These are phyloP conservation scores for Penicillium cosmopolitanum DNA, from an alignment of 495 filamentous ascomycete genomes.

Conservation along the genomic window DNA sequence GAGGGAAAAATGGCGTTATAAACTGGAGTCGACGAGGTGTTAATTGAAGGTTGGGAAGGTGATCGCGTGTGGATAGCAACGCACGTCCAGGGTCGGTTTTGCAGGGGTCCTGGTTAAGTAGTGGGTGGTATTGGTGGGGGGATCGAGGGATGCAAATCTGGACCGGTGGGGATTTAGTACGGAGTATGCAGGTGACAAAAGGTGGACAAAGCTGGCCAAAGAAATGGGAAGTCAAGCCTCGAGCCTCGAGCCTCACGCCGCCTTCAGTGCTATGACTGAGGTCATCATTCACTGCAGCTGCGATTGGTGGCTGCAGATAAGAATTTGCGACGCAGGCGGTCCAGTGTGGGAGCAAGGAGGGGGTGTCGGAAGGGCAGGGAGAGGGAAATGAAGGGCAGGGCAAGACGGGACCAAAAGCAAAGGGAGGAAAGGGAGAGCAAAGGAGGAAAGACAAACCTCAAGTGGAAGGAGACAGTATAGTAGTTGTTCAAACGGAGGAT, in stretches of 20 bases:
- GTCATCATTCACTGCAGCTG: neutral
- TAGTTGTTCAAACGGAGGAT: neutral
- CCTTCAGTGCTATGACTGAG: neutral
- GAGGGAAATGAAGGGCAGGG: neutral
- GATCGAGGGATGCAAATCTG: constrained; percentile 29
- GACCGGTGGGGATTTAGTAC: constrained; percentile 30
- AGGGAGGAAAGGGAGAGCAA: neutral
- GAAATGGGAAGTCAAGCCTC: neutral
- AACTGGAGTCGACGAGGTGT: neutral
- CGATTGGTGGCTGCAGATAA: constrained; percentile 10
- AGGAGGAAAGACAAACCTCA: neutral
- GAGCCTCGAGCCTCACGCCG: neutral
- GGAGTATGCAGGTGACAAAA: constrained; percentile 19
- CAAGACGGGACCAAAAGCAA: neutral
- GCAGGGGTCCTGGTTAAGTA: constrained; percentile 26
- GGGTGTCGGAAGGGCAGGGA: constrained; percentile 1
- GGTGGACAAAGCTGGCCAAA: neutral
- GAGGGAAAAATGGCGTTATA: neutral
- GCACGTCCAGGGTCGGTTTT: constrained; percentile 14
- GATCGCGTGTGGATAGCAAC: constrained; percentile 12
- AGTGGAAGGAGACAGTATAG: neutral
- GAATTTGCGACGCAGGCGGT: constrained; percentile 14
- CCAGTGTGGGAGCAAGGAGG: constrained; percentile 16
- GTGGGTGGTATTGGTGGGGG: constrained; percentile 31
- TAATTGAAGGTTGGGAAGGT: neutral